phyloP scores from a whole-genome alignment of 2,329 filamentous ascomycete genomes.

The Fusarium protoensiforme region DNA sequence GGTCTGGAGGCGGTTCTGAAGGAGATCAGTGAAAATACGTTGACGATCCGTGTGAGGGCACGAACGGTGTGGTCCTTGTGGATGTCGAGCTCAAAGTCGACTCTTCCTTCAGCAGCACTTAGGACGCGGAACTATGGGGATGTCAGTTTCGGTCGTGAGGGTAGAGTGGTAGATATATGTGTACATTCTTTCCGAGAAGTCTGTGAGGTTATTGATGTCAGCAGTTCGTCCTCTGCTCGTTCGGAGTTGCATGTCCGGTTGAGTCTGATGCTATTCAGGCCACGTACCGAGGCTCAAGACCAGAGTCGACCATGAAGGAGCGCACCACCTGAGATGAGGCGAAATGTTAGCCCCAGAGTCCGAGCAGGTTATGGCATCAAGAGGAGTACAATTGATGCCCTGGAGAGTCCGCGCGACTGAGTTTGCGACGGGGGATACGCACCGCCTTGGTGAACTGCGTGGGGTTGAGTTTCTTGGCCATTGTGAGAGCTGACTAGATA shows the following conservation, averaged over 20 bases:
- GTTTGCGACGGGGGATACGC: conserved; percentile 6
- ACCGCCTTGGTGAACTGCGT: conserved; percentile 51
- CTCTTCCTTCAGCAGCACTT: conserved; percentile 71
- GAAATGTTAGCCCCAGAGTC: neutral
- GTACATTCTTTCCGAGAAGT: conserved; percentile 46
- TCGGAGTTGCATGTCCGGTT: neutral
- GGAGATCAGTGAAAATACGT: rapidly evolving
- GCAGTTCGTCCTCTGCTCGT: neutral
- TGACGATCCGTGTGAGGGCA: neutral
- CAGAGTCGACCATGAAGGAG: conserved; percentile 87
- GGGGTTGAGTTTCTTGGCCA: conserved; percentile 50
- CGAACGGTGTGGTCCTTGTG: conserved; percentile 78
- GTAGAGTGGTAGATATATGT: neutral
- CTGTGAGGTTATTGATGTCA: conserved; percentile 23
- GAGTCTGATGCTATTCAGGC: neutral
- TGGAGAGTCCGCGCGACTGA: neutral
- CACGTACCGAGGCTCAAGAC: conserved; percentile 85
- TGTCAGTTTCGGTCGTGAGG: neutral
- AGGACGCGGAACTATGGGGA: conserved; percentile 71
- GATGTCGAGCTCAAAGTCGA: conserved; percentile 82
- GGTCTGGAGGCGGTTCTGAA: conserved; percentile 78
- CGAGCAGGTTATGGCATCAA: rapidly evolving
- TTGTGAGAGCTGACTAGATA: conserved; percentile 5
- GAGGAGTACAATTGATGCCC: neutral
- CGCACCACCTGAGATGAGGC: conserved; percentile 74